Conservation (phyloP, 371 early-diverging fungal species). For the Syncephalastrum contaminatum region DNA sequence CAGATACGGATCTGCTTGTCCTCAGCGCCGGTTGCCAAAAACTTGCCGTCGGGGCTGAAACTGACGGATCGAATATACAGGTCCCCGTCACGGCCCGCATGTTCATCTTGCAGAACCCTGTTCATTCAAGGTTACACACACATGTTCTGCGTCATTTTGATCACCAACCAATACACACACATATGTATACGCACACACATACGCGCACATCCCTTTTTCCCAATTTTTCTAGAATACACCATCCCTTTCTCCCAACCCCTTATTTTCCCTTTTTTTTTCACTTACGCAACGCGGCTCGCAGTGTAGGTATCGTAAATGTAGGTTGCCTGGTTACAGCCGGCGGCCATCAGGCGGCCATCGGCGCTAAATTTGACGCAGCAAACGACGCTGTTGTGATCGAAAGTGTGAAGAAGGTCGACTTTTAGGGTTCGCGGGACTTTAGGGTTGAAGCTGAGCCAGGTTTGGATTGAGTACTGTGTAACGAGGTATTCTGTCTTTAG, state of each 20-base stretch:
- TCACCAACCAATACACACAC: neutral
- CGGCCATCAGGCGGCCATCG: conserved; percentile 88
- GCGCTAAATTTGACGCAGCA: conserved; percentile 93
- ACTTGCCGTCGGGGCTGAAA: conserved; percentile 92
- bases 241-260: neutral
- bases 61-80: conserved; percentile 94
- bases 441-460: conserved; percentile 58
- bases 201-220: too few relatives aligned
- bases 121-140: neutral
- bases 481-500: too few relatives aligned
- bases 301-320: conserved; percentile 83
- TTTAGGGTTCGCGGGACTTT: conserved; percentile 65
- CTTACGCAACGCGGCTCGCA: conserved; percentile 72
- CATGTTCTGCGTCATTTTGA: too few relatives aligned
- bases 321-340: conserved; percentile 89
- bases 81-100: conserved; percentile 60
- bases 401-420: conserved; percentile 78
- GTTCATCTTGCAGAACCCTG: conserved; percentile 78
- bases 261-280: neutral
- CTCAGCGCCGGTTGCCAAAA: conserved; percentile 96
- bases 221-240: too few relatives aligned
- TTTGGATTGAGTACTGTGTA: too few relatives aligned
- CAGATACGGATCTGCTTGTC: conserved; percentile 93
- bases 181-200: neutral
- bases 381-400: conserved; percentile 87